Conservation (phyloP, 306 rosid species). For the Quillaja saponaria region DNA sequence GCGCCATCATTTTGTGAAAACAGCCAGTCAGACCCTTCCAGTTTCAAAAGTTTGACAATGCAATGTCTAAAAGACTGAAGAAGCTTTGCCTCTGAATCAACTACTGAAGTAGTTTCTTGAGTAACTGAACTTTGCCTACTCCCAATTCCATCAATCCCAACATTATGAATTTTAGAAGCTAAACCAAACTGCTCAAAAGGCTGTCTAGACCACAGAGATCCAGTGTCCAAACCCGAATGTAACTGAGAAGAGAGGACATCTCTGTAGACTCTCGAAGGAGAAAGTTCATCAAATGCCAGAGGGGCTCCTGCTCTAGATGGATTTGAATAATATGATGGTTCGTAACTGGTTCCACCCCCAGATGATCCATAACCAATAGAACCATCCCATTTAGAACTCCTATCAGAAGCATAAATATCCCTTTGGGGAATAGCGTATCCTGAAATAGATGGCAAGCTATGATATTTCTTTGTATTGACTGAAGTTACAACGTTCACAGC, state of each 20-base stretch:
- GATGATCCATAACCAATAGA: slow-evolving; percentile 57
- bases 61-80: slow-evolving; percentile 79
- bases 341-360: slow-evolving; percentile 38
- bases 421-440: slow-evolving; percentile 51
- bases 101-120: slow-evolving; percentile 55
- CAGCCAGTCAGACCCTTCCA: slow-evolving; percentile 96
- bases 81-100: slow-evolving; percentile 67
- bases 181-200: slow-evolving; percentile 94
- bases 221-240: slow-evolving; percentile 55
- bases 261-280: slow-evolving; percentile 59
- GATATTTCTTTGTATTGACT: slow-evolving; percentile 77
- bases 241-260: slow-evolving; percentile 55
- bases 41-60: slow-evolving; percentile 73
- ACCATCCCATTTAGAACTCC: slow-evolving; percentile 55
- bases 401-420: slow-evolving; percentile 49
- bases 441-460: slow-evolving; percentile 81
- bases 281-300: slow-evolving; percentile 72
- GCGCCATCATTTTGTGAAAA: slow-evolving; percentile 84
- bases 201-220: slow-evolving; percentile 87
- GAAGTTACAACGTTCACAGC: slow-evolving; percentile 48
- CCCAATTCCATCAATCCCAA: slow-evolving; percentile 49
- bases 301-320: slow-evolving; percentile 55
- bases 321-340: slow-evolving; percentile 46
- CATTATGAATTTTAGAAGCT: slow-evolving; percentile 46
- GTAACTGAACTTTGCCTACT: slow-evolving; percentile 39